Evolutionary conservation across 139 green algal species (phyloP), one percentile per base, ranked within the genome.

Genomic region (Tetraselmis striata): DNA sequence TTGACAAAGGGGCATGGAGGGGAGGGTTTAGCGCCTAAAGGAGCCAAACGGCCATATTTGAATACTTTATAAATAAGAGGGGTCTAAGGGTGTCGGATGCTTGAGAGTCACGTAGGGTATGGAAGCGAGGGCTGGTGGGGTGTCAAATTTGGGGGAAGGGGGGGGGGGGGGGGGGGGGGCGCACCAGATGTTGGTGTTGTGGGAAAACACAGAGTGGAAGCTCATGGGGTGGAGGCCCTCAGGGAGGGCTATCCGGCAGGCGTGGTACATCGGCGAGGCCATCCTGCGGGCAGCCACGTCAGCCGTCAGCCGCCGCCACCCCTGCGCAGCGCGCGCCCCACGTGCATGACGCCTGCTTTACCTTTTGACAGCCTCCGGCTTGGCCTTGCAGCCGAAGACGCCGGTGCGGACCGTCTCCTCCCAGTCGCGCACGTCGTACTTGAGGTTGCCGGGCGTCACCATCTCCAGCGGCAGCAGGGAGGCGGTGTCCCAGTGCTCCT

Each of bases 141-240:
- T 67, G 18, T 67, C n/a, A n/a, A n/a, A n/a, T n/a, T n/a, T n/a
- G n/a, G n/a, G n/a, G n/a, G n/a, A n/a, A n/a, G n/a, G n/a, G n/a
- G n/a, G n/a, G n/a, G n/a, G n/a, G n/a, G n/a, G n/a, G n/a, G n/a
- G 45, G 45, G 45, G 45, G 45, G 18, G 45, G 5, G 5, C 45
- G 5, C 45, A 67, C 89, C 89, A 94, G 0, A 95, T 28, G 80
- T 95, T 94, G 30, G 90, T 94, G 85, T 93, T 93, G 80, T 93
- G 86, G 18, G 85, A 88, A 81, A 95, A 90, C 0, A 80, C 78
- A 2, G 83, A 82, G 22, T 88, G 83, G 59, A 94, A 91, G 75
- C 77, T 84, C 77, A 90, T 91, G 0, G 90, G 90, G 78, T 94
- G 85, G 27, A 91, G 59, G 32, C 88, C 84, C 80, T 92, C 89